Evolutionary conservation across 2,329 filamentous ascomycete genomes (phyloP).

Genomic region (Penicillium digitatum): DNA sequence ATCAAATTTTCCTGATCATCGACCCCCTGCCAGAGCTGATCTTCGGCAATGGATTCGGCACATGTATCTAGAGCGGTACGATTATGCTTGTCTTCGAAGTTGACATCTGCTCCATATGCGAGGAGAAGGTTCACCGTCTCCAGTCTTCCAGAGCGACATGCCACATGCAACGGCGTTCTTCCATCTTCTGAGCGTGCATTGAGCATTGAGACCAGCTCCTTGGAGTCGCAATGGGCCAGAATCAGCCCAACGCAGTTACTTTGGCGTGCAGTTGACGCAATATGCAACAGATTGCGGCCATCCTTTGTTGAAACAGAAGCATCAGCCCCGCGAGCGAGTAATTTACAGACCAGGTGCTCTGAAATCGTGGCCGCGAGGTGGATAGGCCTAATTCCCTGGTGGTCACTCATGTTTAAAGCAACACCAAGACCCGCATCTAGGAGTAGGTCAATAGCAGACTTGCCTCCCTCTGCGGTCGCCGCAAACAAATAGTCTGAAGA

Average conservation of each 20-base stretch:
- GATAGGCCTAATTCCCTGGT: conserved; percentile 18
- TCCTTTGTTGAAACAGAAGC: conserved; percentile 13
- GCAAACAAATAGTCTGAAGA: conserved; percentile 7
- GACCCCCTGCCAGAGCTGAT: conserved; percentile 10
- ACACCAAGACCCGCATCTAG: conserved; percentile 8
- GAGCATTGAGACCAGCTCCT: conserved; percentile 1
- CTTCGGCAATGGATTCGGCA: conserved; percentile 8
- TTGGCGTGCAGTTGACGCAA: conserved; percentile 17
- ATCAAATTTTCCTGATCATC: conserved; percentile 9
- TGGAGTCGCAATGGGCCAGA: conserved; percentile 12
- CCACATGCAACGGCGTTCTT: conserved; percentile 20
- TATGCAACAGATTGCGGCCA: conserved; percentile 21
- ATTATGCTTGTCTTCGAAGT: neutral
- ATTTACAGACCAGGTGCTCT: conserved; percentile 12
- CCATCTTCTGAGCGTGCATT: conserved; percentile 13
- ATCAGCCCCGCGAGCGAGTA: conserved; percentile 19
- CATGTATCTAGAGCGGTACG: conserved; percentile 6
- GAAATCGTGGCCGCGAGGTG: conserved; percentile 19
- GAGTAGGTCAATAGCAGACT: conserved; percentile 12
- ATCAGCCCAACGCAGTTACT: conserved; percentile 19
- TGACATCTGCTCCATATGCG: conserved; percentile 14
- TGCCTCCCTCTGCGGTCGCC: neutral
- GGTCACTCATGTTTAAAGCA: conserved; percentile 12
- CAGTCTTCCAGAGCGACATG: conserved; percentile 19
- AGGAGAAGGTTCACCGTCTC: conserved; percentile 20